Evolutionary conservation across 2,329 filamentous ascomycete species (phyloP).

Genomic region (Aspergillus carbonarius): DNA sequence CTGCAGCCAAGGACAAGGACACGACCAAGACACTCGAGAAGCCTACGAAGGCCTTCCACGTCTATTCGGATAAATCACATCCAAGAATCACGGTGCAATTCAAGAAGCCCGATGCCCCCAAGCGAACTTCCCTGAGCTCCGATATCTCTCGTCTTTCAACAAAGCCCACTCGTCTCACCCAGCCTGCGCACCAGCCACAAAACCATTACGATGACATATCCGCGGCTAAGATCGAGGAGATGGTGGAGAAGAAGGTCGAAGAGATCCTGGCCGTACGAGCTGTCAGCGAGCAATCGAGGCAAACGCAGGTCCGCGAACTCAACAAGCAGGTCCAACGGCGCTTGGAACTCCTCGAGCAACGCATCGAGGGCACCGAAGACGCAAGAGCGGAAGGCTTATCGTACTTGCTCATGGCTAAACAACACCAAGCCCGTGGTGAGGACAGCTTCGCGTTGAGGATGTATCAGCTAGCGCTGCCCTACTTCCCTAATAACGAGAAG

Average conservation of each 20-base stretch:
- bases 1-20: constrained; percentile 53
- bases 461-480: constrained; percentile 81
- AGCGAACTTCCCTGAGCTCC: constrained; percentile 44
- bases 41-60: constrained; percentile 78
- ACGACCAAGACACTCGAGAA: constrained; percentile 61
- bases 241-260: constrained; percentile 88
- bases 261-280: constrained; percentile 81
- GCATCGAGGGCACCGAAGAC: constrained; percentile 77
- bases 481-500: constrained; percentile 83
- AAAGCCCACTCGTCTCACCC: constrained; percentile 47
- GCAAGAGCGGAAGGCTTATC: constrained; percentile 77
- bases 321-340: constrained; percentile 77
- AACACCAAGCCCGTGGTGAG: constrained; percentile 82
- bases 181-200: constrained; percentile 29
- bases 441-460: constrained; percentile 75
- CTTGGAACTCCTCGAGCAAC: constrained; percentile 78
- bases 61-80: constrained; percentile 71
- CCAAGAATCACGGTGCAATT: constrained; percentile 45
- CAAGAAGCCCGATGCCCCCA: constrained; percentile 44
- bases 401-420: constrained; percentile 84
- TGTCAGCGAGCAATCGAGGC: constrained; percentile 54
- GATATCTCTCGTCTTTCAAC: constrained; percentile 45
- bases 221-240: constrained; percentile 77
- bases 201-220: constrained; percentile 56
- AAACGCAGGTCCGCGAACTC: constrained; percentile 53